phyloP scores from a whole-genome alignment of 257 asterid species.

The Cynanchum wilfordii region DNA sequence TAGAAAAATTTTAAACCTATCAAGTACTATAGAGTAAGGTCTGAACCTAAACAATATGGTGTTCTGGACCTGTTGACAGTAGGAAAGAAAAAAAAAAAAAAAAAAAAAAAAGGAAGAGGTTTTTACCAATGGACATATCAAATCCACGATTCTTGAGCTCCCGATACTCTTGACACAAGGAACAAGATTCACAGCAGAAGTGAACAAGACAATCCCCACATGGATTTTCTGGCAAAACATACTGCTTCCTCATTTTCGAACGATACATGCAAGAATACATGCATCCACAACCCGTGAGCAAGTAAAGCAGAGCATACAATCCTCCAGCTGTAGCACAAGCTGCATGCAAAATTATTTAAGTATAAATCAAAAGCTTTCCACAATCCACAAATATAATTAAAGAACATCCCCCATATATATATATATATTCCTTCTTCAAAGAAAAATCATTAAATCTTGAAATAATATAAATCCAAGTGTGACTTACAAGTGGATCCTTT shows the following conservation, averaged over 20 bases:
- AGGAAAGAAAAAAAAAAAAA: neutral
- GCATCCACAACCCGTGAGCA: conserved; percentile 18
- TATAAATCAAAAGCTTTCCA: too few relatives aligned
- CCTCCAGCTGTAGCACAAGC: conserved; percentile 24
- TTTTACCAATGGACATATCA: conserved; percentile 21
- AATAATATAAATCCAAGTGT: too few relatives aligned
- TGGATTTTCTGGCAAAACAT: conserved; percentile 23
- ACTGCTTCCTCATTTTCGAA: conserved; percentile 25
- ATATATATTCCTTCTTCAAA: too few relatives aligned
- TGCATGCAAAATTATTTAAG: conserved; percentile 1
- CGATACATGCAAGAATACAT: conserved; percentile 24
- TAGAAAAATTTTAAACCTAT: too few relatives aligned
- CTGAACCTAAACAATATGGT: too few relatives aligned
- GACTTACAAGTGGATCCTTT: conserved; percentile 6
- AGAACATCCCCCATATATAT: too few relatives aligned
- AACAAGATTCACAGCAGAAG: conserved; percentile 21
- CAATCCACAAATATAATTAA: neutral
- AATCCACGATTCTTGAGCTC: conserved; percentile 31
- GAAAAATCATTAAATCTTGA: neutral
- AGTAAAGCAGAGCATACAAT: conserved; percentile 7
- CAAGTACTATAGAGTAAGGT: too few relatives aligned
- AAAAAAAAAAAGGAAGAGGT: too few relatives aligned
- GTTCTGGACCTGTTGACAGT: too few relatives aligned
- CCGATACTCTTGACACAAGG: conserved; percentile 28
- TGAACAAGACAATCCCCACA: conserved; percentile 24